Evolutionary conservation across 306 rosid species (phyloP), one percentile per base, ranked within the genome.

Genomic region (Vachellia collinsii): DNA sequence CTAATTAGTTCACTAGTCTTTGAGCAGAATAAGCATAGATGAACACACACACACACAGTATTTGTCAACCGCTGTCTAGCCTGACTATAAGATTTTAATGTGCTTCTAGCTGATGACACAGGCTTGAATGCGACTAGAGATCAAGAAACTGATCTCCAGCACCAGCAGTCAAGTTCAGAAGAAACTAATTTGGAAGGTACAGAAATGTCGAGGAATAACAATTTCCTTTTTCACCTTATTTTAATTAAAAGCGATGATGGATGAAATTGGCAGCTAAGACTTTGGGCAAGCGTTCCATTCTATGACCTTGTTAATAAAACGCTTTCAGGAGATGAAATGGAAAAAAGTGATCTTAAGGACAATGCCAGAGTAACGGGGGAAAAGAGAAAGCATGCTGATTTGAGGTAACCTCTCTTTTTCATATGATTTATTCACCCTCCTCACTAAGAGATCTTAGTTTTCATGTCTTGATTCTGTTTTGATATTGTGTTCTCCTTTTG

Each of bases 381-480:
- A 82, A 95, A 95, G 92, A 93, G 98, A 86, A 91, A 89, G 83
- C 88, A 39, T 75, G 75, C 70, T 53, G 87, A 86, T 85, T 64
- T 72, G 90, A 83, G 99, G 99, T 95, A 71, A 74, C 77, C 44
- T 76, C 78, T 69, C 74, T 75, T 56, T 78, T 82, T 3, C 19
- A 6, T 22, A 14, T 41, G 73, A 42, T 14, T 43, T 69, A 69
- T 43, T 22, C 29, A 12, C 47, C 48, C 6, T 38, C 70, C 44
- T 56, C 29, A 56, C 11, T 77, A 37, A 39, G 61, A 62, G 72
- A 51, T 78, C 34, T 61, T 77, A 74, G 70, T 53, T 72, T 22
- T 42, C 58, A 77, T 65, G 62, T 56, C 38, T 81, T 72, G 44
- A 41, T 51, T 20, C 70, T 61, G 56, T 73, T 74, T 77, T 73